Base-by-base conservation (phyloP, 768 basidiomycete species). In the Collybia nuda region DNA sequence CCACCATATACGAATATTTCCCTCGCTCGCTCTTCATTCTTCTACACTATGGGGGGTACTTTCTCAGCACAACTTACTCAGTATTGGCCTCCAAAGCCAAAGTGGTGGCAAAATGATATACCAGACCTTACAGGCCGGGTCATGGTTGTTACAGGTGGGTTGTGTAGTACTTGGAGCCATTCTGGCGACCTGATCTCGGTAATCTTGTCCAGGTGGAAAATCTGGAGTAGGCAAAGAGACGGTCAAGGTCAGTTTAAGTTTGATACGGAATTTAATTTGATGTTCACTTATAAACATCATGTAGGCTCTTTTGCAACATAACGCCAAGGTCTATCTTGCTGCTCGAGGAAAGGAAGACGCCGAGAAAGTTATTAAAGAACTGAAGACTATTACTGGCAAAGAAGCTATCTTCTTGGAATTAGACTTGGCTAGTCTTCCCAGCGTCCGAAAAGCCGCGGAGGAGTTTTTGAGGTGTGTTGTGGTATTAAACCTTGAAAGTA, bases 301-400 rank as follows among this genome's bases (percentile, higher is more conserved):
- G n/a, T n/a, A 64, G 60, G 65, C 62, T 14, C 62, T 74, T 6
- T 58, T 75, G 2, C 47, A 50, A 9, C 67, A 71, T 32, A 67
- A 69, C 51, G 69, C 67, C 39, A 70, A 66, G 32, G 75, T 78
- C 2, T 78, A 75, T 60, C 61, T 78, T 37, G 70, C 70, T 1
- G 60, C 64, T 18, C 64, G 77, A n/a, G 62, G 57, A 42, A 35
- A 56, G 44, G 21, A 47, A 15, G 73, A 66, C 40, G 72, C 67
- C n/a, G 52, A 66, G 26, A 57, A 56, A 9, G 67, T 71, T n/a
- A 62, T 75, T 24, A 55, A 46, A 24, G 58, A 68, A 28, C 57
- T 79, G 22, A 67, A 69, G 50, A 46, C 57, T 26, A 61, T 60
- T 29, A 76, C 74, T 1, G 73, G 73, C 19, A 69, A 67, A 26